A percentile compares a stretch with the other conserved stretches of the same genome.
Conservation (phyloP, 441 rosid species). For the Gossypium trilobum region DNA sequence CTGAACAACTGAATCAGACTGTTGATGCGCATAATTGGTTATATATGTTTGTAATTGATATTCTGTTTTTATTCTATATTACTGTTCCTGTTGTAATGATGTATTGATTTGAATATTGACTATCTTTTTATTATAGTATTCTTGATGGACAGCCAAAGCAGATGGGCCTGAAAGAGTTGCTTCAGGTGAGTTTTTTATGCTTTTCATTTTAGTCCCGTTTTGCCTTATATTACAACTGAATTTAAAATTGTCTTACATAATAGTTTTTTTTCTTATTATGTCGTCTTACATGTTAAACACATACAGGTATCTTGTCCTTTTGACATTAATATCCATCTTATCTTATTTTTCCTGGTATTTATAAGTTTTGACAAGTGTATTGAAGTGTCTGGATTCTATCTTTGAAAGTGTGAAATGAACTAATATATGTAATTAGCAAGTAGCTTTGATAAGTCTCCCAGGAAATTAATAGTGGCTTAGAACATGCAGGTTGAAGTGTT, state of each 20-base stretch:
- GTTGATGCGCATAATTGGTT: background rate
- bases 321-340: background rate
- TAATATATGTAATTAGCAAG: background rate
- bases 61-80: background rate
- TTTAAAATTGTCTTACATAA: background rate
- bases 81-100: background rate
- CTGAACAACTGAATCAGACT: background rate
- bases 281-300: background rate
- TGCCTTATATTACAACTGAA: background rate
- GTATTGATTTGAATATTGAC: background rate
- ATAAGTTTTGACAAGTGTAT: background rate
- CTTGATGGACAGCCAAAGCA: slow-evolving; percentile 77
- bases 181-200: slow-evolving; percentile 49
- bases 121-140: slow-evolving; percentile 43
- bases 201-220: background rate
- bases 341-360: background rate
- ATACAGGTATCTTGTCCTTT: background rate
- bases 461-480: background rate
- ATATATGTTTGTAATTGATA: background rate
- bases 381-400: background rate
- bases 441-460: slow-evolving; percentile 2
- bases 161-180: slow-evolving; percentile 82
- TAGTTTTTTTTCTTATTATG: background rate
- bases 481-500: background rate
- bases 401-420: background rate